phyloP scores from a whole-genome alignment of 805 yeast genomes.

The Schizosaccharomyces japonicus region DNA sequence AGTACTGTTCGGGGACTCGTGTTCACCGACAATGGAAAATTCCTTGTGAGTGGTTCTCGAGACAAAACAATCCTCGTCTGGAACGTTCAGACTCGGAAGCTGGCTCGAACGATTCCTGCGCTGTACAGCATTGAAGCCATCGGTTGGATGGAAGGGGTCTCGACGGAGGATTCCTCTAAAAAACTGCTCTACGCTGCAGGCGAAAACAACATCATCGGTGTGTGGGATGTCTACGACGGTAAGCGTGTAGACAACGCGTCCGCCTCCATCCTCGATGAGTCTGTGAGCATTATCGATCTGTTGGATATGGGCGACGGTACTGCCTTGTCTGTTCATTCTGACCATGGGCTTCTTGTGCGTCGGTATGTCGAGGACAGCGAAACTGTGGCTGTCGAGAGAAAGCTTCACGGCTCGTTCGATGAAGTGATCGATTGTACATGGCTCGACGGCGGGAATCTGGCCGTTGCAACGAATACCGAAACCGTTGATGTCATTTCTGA shows the following conservation, averaged over 20 bases:
- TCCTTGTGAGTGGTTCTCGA: slow-evolving; percentile 64
- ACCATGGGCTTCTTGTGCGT: slow-evolving; percentile 50
- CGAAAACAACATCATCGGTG: slow-evolving; percentile 38
- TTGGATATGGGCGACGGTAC: slow-evolving; percentile 9
- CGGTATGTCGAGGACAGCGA: slow-evolving; percentile 14
- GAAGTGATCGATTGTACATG: slow-evolving; percentile 74
- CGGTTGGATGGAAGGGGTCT: slow-evolving; percentile 12
- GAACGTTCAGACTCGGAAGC: slow-evolving; percentile 27
- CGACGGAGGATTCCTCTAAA: slow-evolving; percentile 4
- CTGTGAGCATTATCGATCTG: slow-evolving; percentile 12
- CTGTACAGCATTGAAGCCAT: slow-evolving; percentile 25
- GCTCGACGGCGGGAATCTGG: slow-evolving; percentile 36
- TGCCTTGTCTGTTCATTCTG: slow-evolving; percentile 42
- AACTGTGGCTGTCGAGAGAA: slow-evolving; percentile 21
- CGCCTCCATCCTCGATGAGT: slow-evolving; percentile 43
- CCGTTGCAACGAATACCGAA: slow-evolving; percentile 85
- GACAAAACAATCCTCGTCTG: slow-evolving; percentile 51
- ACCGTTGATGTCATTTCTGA: slow-evolving; percentile 47
- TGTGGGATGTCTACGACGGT: slow-evolving; percentile 36
- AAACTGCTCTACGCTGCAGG: slow-evolving; percentile 49
- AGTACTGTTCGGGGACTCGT: slow-evolving; percentile 72
- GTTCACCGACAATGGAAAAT: slow-evolving; percentile 29
- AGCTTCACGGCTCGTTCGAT: slow-evolving; percentile 83
- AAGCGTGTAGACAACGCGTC: slow-evolving; percentile 18
- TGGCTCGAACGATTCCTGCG: slow-evolving; percentile 44